A percentile compares a stretch with the other conserved stretches of the same genome.
Evolutionary conservation across 2,329 filamentous ascomycete genomes (phyloP).

Genomic region (Nannizziopsis barbatae): DNA sequence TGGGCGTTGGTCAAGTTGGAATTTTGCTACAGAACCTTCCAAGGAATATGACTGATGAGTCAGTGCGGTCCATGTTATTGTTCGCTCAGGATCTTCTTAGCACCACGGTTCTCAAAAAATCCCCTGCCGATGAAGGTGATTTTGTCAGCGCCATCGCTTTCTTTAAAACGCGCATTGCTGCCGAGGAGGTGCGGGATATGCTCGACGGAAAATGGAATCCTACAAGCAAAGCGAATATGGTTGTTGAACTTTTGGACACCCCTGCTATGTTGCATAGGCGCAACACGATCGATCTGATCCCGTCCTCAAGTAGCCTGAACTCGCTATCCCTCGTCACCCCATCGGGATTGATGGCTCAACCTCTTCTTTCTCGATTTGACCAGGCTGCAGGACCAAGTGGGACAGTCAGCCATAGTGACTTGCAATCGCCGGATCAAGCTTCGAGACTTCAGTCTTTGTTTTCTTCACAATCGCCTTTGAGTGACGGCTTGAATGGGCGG

Average conservation of each 20-base stretch:
- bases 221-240: conserved; percentile 49
- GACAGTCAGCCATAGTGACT: conserved; percentile 39
- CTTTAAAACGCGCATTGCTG: conserved; percentile 47
- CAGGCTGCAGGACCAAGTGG: conserved; percentile 9
- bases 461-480: conserved; percentile 50
- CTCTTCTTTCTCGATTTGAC: conserved; percentile 8
- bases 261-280: conserved; percentile 31
- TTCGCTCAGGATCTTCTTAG: conserved; percentile 54
- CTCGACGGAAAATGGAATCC: conserved; percentile 53
- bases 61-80: conserved; percentile 52
- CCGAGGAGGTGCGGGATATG: conserved; percentile 48
- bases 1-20: conserved; percentile 26
- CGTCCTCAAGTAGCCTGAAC: conserved; percentile 5
- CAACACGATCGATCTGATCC: conserved; percentile 44
- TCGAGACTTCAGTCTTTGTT: conserved; percentile 47
- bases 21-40: conserved; percentile 51
- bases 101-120: conserved; percentile 45
- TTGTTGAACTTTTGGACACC: conserved; percentile 37
- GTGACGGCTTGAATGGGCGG: conserved; percentile 43
- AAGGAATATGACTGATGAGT: conserved; percentile 46
- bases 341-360: conserved; percentile 26
- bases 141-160: conserved; percentile 49
- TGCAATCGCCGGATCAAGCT: conserved; percentile 41
- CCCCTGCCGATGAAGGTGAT: conserved; percentile 46
- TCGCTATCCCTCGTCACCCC: conserved; percentile 22